These are phyloP conservation scores for Podospora anserina DNA, from an alignment of 495 filamentous ascomycete genomes.

Conservation along the genomic window DNA sequence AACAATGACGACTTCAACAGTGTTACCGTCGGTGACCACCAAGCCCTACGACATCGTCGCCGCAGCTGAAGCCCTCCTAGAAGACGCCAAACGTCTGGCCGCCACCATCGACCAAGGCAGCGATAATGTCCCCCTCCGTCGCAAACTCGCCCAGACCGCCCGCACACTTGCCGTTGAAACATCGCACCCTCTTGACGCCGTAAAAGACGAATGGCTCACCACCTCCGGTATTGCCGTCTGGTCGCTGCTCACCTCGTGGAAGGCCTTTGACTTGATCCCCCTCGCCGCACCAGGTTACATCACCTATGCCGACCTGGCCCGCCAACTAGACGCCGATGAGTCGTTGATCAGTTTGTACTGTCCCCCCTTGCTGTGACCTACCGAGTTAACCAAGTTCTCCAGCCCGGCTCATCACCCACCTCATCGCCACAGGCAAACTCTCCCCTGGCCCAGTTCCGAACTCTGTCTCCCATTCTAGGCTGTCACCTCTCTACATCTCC, in stretches of 20 bases:
- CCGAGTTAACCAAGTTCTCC: neutral
- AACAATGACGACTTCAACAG: neutral
- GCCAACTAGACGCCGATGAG: slow-evolving; percentile 26
- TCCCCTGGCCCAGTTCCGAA: slow-evolving; percentile 7
- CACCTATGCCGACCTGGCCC: slow-evolving; percentile 27
- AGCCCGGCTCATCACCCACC: slow-evolving; percentile 26
- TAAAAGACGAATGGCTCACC: slow-evolving; percentile 28
- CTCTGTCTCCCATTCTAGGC: slow-evolving; percentile 24
- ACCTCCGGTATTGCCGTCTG: slow-evolving; percentile 25
- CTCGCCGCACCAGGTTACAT: slow-evolving; percentile 22
- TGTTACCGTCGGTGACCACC: neutral
- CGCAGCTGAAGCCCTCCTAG: slow-evolving; percentile 28
- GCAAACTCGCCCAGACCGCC: slow-evolving; percentile 21
- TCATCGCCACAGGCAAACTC: slow-evolving; percentile 25
- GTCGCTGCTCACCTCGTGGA: slow-evolving; percentile 33
- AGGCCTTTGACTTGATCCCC: slow-evolving; percentile 35
- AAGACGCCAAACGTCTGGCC: slow-evolving; percentile 22
- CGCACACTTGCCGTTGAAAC: slow-evolving; percentile 27
- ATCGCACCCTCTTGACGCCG: slow-evolving; percentile 18
- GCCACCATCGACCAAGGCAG: neutral
- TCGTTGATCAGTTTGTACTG: slow-evolving; percentile 23
- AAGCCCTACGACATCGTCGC: slow-evolving; percentile 19
- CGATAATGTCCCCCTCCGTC: slow-evolving; percentile 12
- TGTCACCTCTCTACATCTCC: slow-evolving; percentile 28
- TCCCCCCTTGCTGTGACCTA: neutral